phyloP scores from a whole-genome alignment of 768 basidiomycete genomes.

The Lyophyllum semitale region DNA sequence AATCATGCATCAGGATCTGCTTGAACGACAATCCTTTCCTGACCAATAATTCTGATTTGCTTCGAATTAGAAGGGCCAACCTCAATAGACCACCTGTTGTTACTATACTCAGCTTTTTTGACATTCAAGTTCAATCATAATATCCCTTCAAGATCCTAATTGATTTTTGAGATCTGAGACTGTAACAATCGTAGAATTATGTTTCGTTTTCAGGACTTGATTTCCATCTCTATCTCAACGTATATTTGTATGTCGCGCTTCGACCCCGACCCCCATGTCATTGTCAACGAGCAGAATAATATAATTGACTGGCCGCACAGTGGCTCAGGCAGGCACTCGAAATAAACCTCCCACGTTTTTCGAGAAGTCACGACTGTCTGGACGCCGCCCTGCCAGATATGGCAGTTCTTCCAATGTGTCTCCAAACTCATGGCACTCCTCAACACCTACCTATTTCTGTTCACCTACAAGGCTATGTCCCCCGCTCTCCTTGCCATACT shows the following conservation, averaged over 20 bases:
- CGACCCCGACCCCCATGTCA: slow-evolving; percentile 66
- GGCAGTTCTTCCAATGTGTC: slow-evolving; percentile 82
- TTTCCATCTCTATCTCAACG: slow-evolving; percentile 79
- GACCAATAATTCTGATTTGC: no score
- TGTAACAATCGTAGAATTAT: slow-evolving; percentile 68
- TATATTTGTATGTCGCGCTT: slow-evolving; percentile 83
- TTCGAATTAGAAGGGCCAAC: no score
- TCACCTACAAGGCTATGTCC: slow-evolving; percentile 74
- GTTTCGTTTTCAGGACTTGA: slow-evolving; percentile 84
- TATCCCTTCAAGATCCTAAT: no score
- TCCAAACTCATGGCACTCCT: slow-evolving; percentile 78
- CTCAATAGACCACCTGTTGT: no score
- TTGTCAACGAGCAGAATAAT: slow-evolving; percentile 67
- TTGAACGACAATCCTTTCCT: no score
- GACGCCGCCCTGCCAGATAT: slow-evolving; percentile 90
- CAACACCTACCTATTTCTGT: slow-evolving; percentile 82
- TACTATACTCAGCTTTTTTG: no score
- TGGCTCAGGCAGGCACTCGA: slow-evolving; percentile 77
- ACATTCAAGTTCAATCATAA: no score
- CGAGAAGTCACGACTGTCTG: slow-evolving; percentile 98
- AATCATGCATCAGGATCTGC: no score
- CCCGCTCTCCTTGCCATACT: slow-evolving; percentile 87
- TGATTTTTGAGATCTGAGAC: slow-evolving; percentile 2
- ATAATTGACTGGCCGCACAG: slow-evolving; percentile 88
- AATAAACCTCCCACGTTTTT: slow-evolving; percentile 88